These are phyloP conservation scores for Agaricus subrufescens DNA, from an alignment of 768 basidiomycete species.

Conservation along the genomic window DNA sequence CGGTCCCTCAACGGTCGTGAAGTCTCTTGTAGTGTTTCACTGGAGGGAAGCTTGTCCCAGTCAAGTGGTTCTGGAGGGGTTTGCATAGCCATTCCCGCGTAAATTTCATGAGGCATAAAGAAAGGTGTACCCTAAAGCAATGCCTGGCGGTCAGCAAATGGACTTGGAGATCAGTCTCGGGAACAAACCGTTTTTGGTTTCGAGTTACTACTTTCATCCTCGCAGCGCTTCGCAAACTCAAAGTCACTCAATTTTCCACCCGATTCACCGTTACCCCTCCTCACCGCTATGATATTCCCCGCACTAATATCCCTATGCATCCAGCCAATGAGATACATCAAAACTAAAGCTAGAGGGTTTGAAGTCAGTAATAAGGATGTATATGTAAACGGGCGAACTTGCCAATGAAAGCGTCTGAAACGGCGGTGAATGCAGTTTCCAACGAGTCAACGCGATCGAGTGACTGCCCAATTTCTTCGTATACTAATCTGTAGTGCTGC, in stretches of 20 bases:
- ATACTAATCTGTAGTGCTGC: not conserved
- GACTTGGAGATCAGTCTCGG: not conserved
- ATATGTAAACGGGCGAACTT: not conserved
- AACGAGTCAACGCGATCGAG: conserved; percentile 23
- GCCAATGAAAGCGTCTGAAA: not conserved
- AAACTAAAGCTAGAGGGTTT: not conserved
- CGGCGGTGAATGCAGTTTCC: not conserved
- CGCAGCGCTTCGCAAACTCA: conserved; percentile 10
- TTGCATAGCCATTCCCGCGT: not conserved
- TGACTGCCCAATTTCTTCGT: conserved; percentile 1
- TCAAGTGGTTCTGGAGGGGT: too few relatives aligned
- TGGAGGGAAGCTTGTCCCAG: too few relatives aligned
- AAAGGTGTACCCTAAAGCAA: conserved; percentile 7
- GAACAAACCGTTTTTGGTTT: conserved; percentile 1
- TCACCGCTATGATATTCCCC: conserved; percentile 4
- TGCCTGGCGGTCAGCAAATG: not conserved
- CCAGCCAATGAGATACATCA: conserved; percentile 10
- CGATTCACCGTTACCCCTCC: not conserved
- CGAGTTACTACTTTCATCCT: not conserved
- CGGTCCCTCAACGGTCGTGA: not conserved
- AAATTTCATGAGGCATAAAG: conserved; percentile 11
- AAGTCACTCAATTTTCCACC: conserved; percentile 7
- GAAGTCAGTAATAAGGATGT: too few relatives aligned
- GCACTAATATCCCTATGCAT: conserved; percentile 9
- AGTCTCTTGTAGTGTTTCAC: too few relatives aligned